phyloP scores from a whole-genome alignment of 768 basidiomycete genomes.

The Calocybe gangraenosa region DNA sequence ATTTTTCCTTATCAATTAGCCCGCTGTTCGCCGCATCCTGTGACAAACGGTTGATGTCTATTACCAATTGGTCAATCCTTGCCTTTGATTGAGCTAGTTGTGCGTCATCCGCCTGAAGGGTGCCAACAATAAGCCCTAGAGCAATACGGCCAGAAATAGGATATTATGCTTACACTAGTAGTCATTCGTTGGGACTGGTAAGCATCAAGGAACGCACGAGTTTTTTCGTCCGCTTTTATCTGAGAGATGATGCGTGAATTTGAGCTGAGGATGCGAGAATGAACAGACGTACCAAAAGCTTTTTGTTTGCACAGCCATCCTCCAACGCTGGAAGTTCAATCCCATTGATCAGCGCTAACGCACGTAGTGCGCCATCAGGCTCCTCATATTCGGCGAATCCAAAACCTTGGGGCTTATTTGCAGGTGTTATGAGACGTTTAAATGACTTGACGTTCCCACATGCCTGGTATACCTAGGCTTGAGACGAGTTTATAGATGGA shows the following conservation, averaged over 20 bases:
- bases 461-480: constrained; percentile 44
- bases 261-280: constrained; percentile 37
- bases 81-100: constrained; percentile 57
- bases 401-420: constrained; percentile 93
- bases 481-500: constrained; percentile 1
- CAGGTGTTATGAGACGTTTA: constrained; percentile 88
- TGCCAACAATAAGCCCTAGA: neutral
- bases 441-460: constrained; percentile 89
- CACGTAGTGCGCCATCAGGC: constrained; percentile 85
- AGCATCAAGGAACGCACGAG: constrained; percentile 80
- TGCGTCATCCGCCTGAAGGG: constrained; percentile 64
- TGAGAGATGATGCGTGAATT: constrained; percentile 39
- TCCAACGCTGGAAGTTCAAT: constrained; percentile 50
- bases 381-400: constrained; percentile 97
- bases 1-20: constrained; percentile 80
- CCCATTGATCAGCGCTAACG: constrained; percentile 42
- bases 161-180: constrained; percentile 61
- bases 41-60: constrained; percentile 67
- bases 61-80: constrained; percentile 61
- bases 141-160: neutral
- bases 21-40: constrained; percentile 73
- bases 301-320: constrained; percentile 51
- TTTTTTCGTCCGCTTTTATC: constrained; percentile 98
- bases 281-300: constrained; percentile 55
- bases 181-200: constrained; percentile 76